Evolutionary conservation across 441 rosid species (phyloP), one percentile per base, ranked within the genome.

Genomic region (Codiaeum variegatum): DNA sequence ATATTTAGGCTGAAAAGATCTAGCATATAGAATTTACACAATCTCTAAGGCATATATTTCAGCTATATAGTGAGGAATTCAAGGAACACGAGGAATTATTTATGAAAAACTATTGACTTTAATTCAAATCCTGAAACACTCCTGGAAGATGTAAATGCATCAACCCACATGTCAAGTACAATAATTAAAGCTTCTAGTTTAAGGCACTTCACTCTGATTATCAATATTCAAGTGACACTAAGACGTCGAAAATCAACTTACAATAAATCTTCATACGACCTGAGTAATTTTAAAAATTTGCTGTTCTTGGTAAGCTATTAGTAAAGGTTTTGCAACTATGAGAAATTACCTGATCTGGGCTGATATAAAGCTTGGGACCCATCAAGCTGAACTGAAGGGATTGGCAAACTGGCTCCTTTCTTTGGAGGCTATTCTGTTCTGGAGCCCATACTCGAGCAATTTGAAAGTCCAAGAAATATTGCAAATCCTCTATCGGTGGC

Each of bases 361-460:
- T 85, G 83, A 88, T 77, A 62, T 83, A 90, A 51, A 90, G 88
- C 76, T 88, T 90, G 62, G 86, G 95, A 59, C 92, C 92, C 92
- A 90, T 90, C 68, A 88, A 78, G 78, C 95, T 90, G 81, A 90
- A 88, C 74, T 90, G 95, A 76, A 90, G 81, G 70, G 88, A 88
- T 69, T 86, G 87, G 76, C 92, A 90, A 80, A 90, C 82, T 62
- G 92, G 95, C 72, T 84, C 95, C 84, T 90, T 90, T 74, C 92
- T 81, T 73, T 77, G 90, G 44, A 80, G 83, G 71, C 80, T 88
- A 66, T 92, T 89, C 62, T 80, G 88, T 52, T 80, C 70, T 28
- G 91, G 92, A 78, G 95, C 92, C 94, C 95, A 90, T 51, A 84
- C 68, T 28, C 78, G 80, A 62, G 88, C 81, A 64, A 88, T 84